Conservation (phyloP, 805 yeast species). For the Isabelozyma rhagii region DNA sequence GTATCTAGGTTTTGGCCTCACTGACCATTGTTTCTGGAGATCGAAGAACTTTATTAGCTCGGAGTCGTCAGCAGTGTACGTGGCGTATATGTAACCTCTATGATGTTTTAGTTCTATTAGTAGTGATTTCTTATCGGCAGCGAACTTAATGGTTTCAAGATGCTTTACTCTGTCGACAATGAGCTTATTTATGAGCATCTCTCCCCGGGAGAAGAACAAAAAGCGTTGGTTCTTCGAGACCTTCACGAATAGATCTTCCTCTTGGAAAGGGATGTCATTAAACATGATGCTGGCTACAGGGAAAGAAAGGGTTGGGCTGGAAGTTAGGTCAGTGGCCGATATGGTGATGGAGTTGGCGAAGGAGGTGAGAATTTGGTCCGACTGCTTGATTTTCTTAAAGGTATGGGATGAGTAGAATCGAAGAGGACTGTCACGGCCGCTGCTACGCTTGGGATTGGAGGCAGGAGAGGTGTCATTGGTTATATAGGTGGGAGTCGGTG, state of each 20-base stretch:
- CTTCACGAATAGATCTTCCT: slow-evolving; percentile 1
- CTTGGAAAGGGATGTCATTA: background rate
- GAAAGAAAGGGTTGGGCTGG: background rate
- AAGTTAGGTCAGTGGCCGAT: background rate
- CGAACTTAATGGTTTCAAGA: slow-evolving; percentile 8
- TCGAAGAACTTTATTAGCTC: slow-evolving; percentile 7
- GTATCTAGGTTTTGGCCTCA: slow-evolving; percentile 1
- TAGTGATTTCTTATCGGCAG: slow-evolving; percentile 4
- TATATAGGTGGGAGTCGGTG: background rate
- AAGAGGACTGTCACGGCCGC: background rate
- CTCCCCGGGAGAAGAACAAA: slow-evolving; percentile 5
- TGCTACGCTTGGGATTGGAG: background rate
- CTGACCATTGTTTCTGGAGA: slow-evolving; percentile 3
- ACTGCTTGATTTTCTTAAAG: background rate
- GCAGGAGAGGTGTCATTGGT: background rate
- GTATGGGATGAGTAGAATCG: background rate
- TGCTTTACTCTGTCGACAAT: slow-evolving; percentile 8
- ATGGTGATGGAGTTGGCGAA: background rate
- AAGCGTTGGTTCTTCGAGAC: slow-evolving; percentile 1
- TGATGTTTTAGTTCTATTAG: slow-evolving; percentile 5
- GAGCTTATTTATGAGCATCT: slow-evolving; percentile 5
- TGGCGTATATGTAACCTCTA: slow-evolving; percentile 8
- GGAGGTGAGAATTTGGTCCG: background rate
- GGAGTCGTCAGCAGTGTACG: slow-evolving; percentile 6
- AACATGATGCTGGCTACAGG: background rate